A percentile compares a stretch with the other conserved stretches of the same genome.
Evolutionary conservation across 768 basidiomycete species (phyloP).

Genomic region (Rhodotorula sphaerocarpa): DNA sequence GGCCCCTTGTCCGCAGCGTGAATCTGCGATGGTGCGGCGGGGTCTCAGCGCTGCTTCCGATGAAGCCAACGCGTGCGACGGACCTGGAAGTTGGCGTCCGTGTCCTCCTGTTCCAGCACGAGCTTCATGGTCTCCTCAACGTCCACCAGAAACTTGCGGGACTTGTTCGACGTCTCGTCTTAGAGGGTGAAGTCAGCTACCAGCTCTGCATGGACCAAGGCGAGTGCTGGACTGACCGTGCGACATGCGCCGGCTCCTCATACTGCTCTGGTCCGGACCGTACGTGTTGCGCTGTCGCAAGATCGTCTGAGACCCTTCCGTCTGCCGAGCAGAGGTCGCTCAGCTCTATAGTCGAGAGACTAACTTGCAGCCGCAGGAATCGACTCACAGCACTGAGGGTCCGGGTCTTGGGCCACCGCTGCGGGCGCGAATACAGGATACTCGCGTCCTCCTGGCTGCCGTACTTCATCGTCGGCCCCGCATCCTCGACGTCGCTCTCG

Average conservation of each 20-base stretch:
- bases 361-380: background rate
- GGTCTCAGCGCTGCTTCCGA: too few species aligned
- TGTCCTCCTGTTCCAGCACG: conserved; percentile 94
- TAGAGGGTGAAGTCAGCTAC: background rate
- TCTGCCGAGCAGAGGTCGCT: background rate
- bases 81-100: conserved; percentile 74
- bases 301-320: conserved; percentile 22
- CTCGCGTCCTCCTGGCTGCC: conserved; percentile 31
- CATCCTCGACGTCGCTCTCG: conserved; percentile 25
- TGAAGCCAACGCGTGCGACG: too few species aligned
- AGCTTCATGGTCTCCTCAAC: conserved; percentile 96
- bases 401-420: conserved; percentile 30
- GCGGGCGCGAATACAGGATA: conserved; percentile 24
- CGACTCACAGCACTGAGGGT: conserved; percentile 6
- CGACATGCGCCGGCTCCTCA: conserved; percentile 27
- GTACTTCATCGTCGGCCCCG: background rate
- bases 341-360: too few species aligned
- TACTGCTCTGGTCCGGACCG: conserved; percentile 3
- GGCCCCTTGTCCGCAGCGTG: conserved; percentile 93
- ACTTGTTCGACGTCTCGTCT: conserved; percentile 63
- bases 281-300: conserved; percentile 23
- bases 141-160: conserved; percentile 87
- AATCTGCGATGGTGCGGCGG: conserved; percentile 48
- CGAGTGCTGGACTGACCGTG: conserved; percentile 14
- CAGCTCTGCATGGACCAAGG: too few species aligned